Evolutionary conservation across 441 rosid species (phyloP).

Genomic region (Jatropha multifida): DNA sequence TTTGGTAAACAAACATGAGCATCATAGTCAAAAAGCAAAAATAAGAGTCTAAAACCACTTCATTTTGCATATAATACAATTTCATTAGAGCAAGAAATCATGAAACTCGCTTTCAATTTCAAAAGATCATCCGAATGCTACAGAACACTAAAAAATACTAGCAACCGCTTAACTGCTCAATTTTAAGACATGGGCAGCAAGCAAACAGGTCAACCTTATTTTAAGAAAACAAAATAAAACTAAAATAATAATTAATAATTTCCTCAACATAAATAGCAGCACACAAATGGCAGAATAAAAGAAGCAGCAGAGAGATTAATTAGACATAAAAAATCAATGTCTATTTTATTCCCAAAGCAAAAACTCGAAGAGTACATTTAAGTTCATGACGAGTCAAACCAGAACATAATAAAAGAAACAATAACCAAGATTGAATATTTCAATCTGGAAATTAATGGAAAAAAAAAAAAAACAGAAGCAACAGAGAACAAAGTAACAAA

Average conservation of each 20-base stretch:
- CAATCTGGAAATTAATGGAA: not conserved
- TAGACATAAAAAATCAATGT: not conserved
- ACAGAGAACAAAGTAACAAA: not conserved
- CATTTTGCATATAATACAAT: no score
- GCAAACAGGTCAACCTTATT: not conserved
- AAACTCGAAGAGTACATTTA: not conserved
- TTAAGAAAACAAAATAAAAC: no score
- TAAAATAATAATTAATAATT: no score
- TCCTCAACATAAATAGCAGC: no score
- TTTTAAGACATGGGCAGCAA: not conserved
- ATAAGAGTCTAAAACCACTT: no score
- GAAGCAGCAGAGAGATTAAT: not conserved
- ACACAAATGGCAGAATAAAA: not conserved
- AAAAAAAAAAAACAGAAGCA: not conserved
- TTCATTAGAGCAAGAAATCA: no score
- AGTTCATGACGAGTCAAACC: not conserved
- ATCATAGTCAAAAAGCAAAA: no score
- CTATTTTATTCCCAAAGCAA: constrained; percentile 10
- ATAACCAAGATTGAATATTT: not conserved
- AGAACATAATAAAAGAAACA: not conserved
- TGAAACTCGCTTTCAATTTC: not conserved
- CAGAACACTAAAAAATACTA: no score
- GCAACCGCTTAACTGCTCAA: no score
- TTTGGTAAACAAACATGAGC: no score
- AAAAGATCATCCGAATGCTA: no score